Evolutionary conservation across 306 rosid species (phyloP).

Genomic region (Senna siamea): DNA sequence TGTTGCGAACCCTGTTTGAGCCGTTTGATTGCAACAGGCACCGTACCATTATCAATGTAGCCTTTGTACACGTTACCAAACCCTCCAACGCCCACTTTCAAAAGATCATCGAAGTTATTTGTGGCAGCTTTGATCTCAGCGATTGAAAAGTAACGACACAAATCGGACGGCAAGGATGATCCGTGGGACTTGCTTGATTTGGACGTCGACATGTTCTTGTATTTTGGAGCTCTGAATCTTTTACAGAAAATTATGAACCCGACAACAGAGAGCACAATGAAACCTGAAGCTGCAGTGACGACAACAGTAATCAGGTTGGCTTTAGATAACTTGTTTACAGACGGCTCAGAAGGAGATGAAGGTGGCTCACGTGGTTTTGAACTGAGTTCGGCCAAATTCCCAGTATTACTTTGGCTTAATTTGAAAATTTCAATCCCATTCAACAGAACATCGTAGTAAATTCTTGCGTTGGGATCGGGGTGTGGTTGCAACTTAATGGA

Average conservation of each 20-base stretch:
- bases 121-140: slow-evolving; percentile 18
- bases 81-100: slow-evolving; percentile 2
- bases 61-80: slow-evolving; percentile 35
- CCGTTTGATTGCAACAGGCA: slow-evolving; percentile 25
- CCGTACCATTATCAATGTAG: not conserved
- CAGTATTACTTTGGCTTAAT: not conserved
- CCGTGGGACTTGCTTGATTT: not conserved
- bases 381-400: not conserved
- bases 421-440: slow-evolving; percentile 9
- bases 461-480: not conserved
- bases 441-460: not conserved
- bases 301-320: not conserved
- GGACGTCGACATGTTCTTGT: not conserved
- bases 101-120: not conserved
- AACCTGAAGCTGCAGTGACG: not conserved
- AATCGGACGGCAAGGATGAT: not conserved
- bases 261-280: not conserved
- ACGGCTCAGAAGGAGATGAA: too few relatives aligned
- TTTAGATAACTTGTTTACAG: too few relatives aligned
- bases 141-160: slow-evolving; percentile 17
- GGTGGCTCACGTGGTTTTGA: not conserved
- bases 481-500: slow-evolving; percentile 11
- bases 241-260: not conserved
- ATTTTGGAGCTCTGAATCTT: not conserved
- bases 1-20: slow-evolving; percentile 6